Conservation (phyloP, 495 filamentous ascomycete genomes). For the Poronia punctata region DNA sequence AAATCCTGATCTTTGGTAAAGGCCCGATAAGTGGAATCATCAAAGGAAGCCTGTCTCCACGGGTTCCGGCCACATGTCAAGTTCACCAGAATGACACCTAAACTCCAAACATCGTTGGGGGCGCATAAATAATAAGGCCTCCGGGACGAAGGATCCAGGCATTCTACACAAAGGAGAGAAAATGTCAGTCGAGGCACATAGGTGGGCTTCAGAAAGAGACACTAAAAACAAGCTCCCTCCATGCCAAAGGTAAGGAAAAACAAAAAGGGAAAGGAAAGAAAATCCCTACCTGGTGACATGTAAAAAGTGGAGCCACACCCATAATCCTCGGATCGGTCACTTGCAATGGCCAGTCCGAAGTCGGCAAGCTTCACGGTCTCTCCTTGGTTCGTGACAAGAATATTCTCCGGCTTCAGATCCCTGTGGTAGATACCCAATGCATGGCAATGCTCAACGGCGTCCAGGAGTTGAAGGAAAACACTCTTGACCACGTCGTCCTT, state of each 20-base stretch:
- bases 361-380: conserved; percentile 92
- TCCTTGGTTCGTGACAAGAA: conserved; percentile 82
- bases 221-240: too few species aligned
- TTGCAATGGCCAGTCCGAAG: conserved; percentile 88
- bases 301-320: conserved; percentile 99
- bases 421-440: conserved; percentile 90
- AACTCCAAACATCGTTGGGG: conserved; percentile 95
- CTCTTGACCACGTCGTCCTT: conserved; percentile 83
- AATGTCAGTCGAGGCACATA: conserved; percentile 25
- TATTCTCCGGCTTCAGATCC: conserved; percentile 97
- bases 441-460: conserved; percentile 96
- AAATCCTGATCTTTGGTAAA: conserved; percentile 82
- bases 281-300: conserved; percentile 88
- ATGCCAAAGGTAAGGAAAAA: conserved; percentile 4
- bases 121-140: conserved; percentile 83
- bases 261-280: conserved; percentile 6
- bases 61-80: conserved; percentile 97
- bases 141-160: conserved; percentile 76
- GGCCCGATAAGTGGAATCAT: conserved; percentile 93
- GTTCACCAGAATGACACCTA: conserved; percentile 96
- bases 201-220: too few species aligned
- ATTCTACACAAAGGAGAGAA: conserved; percentile 56
- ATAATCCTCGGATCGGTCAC: conserved; percentile 82
- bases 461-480: conserved; percentile 92
- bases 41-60: conserved; percentile 89